phyloP scores from a whole-genome alignment of 75 land plant genomes.

The Larix kaempferi region DNA sequence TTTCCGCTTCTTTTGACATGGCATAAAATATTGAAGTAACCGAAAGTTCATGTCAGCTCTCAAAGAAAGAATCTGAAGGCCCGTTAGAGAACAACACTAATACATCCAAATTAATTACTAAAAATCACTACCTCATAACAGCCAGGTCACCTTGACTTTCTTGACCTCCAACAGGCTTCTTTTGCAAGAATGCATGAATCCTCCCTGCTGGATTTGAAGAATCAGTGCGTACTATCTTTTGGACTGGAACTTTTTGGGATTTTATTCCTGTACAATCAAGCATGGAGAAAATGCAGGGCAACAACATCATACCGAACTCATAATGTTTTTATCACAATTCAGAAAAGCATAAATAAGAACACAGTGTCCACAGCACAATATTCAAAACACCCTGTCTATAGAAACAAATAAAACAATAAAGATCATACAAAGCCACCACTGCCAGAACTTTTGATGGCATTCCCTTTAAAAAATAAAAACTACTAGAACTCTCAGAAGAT shows the following conservation, averaged over 20 bases:
- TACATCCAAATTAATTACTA: neutral
- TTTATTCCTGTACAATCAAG: constrained; percentile 34
- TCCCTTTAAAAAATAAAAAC: neutral
- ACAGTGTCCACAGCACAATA: neutral
- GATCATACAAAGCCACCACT: neutral
- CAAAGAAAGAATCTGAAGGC: neutral
- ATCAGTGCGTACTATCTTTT: constrained; percentile 86
- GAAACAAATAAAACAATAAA: neutral
- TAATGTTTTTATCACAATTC: neutral
- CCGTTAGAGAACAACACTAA: neutral
- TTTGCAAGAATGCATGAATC: constrained; percentile 81
- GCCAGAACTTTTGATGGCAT: neutral
- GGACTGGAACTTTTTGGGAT: constrained; percentile 78
- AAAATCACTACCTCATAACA: constrained; percentile 56
- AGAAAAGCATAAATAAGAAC: neutral
- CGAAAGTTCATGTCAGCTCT: neutral
- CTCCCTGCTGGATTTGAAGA: constrained; percentile 90
- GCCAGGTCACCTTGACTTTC: constrained; percentile 42
- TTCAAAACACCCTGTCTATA: too few relatives aligned
- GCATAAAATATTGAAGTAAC: neutral
- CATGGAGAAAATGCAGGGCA: neutral
- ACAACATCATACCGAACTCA: neutral
- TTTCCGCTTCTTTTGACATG: too few relatives aligned
- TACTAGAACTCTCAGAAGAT: neutral
- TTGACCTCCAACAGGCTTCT: constrained; percentile 22